A percentile compares a stretch with the other conserved stretches of the same genome.
These are phyloP conservation scores for Leptodontidium sp. DNA, from an alignment of 2,329 filamentous ascomycete species.

Conservation along the genomic window DNA sequence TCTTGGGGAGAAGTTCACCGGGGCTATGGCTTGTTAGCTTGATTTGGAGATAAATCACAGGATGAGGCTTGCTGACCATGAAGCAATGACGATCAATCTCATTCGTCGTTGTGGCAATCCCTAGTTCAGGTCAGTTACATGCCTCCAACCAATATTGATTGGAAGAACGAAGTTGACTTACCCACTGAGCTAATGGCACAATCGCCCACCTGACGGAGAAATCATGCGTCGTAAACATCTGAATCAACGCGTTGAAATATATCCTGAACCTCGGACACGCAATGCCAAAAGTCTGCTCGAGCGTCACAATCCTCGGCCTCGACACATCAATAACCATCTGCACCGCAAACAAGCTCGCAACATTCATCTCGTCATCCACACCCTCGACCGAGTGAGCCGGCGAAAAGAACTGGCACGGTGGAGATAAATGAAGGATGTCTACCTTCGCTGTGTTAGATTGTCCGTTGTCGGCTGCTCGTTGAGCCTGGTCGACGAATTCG, in stretches of 20 bases:
- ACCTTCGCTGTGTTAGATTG: conserved; percentile 52
- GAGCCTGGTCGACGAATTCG: conserved; percentile 54
- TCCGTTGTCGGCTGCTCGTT: conserved; percentile 5
- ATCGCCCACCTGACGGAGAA: conserved; percentile 78
- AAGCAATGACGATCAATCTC: conserved; percentile 64
- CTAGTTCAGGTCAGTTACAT: conserved; percentile 23
- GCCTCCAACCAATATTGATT: background rate
- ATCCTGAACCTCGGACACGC: conserved; percentile 58
- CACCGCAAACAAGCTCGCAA: conserved; percentile 63
- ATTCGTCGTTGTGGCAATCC: conserved; percentile 41
- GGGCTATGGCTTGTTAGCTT: conserved; percentile 55
- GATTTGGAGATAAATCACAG: background rate
- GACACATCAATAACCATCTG: conserved; percentile 62
- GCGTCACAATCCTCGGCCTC: conserved; percentile 73
- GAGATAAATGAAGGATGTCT: conserved; percentile 78
- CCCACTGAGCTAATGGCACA: conserved; percentile 59
- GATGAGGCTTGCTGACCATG: conserved; percentile 45
- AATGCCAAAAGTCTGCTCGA: conserved; percentile 82
- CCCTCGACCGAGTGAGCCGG: conserved; percentile 70
- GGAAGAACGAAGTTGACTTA: conserved; percentile 20
- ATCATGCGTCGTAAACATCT: conserved; percentile 68
- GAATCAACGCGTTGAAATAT: conserved; percentile 67
- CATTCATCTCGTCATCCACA: conserved; percentile 72
- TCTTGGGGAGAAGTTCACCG: conserved; percentile 72
- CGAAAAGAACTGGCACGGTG: conserved; percentile 81